Evolutionary conservation across 768 basidiomycete species (phyloP).

Genomic region (Coprinopsis sp.): DNA sequence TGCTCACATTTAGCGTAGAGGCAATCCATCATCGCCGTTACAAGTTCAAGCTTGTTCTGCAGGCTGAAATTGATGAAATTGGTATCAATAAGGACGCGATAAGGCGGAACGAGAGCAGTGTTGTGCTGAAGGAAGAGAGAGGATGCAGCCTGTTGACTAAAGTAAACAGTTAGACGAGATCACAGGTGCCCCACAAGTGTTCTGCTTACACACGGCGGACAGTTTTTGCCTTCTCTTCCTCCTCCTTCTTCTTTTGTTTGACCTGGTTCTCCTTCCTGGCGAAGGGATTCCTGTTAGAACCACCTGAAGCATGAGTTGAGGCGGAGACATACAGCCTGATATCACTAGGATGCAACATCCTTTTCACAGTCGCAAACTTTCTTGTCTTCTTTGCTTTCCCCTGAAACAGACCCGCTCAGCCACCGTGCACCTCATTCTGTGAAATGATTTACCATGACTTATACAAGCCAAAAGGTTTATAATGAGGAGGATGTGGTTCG

Average conservation of each 20-base stretch:
- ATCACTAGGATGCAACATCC: conserved; percentile 90
- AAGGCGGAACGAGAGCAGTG: conserved; percentile 92
- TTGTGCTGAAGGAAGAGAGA: conserved; percentile 95
- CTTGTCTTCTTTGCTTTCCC: conserved; percentile 90
- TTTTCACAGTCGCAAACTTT: conserved; percentile 93
- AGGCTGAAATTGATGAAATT: conserved; percentile 99
- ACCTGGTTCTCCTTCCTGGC: conserved; percentile 87
- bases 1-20: conserved; percentile 89
- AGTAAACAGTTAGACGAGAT: conserved; percentile 8
- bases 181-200: conserved; percentile 7
- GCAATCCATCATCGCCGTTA: conserved; percentile 99
- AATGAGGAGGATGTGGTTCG: neutral
- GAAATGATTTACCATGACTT: too few species aligned
- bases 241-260: conserved; percentile 83
- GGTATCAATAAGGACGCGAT: conserved; percentile 95
- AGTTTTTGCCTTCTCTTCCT: conserved; percentile 72
- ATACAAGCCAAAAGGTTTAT: too few species aligned
- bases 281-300: conserved; percentile 9
- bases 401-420: conserved; percentile 47
- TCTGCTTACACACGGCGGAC: conserved; percentile 71
- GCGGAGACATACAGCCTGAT: conserved; percentile 68
- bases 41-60: conserved; percentile 94
- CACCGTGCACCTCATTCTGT: too few species aligned
- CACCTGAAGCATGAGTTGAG: conserved; percentile 2
- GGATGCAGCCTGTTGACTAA: conserved; percentile 80